Conservation (phyloP, 257 asterid species). For the Phtheirospermum japonicum region DNA sequence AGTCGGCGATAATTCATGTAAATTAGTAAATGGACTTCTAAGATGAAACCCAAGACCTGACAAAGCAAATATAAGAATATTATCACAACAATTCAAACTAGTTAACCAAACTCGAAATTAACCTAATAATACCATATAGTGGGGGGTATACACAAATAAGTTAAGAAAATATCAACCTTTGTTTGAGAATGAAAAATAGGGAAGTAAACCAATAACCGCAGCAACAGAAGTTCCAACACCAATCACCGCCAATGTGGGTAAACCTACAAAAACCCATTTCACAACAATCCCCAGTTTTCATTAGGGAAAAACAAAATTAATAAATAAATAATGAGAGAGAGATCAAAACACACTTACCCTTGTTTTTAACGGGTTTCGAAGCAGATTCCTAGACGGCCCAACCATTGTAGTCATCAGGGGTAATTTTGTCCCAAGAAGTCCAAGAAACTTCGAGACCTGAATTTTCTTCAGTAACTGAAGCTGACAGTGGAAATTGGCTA, state of each 20-base stretch:
- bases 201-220: too few relatives aligned
- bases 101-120: too few relatives aligned
- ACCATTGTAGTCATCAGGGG: constrained; percentile 63
- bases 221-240: too few relatives aligned
- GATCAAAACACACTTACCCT: too few relatives aligned
- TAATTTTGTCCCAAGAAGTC: constrained; percentile 39
- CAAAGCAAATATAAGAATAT: too few relatives aligned
- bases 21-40: constrained; percentile 32
- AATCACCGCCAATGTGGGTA: too few relatives aligned
- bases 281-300: constrained; percentile 11
- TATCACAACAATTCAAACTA: too few relatives aligned
- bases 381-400: constrained; percentile 62
- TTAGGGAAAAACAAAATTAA: not conserved
- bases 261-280: too few relatives aligned
- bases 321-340: not conserved
- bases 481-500: constrained; percentile 33
- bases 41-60: constrained; percentile 37
- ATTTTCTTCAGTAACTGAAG: constrained; percentile 49
- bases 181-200: too few relatives aligned
- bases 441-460: constrained; percentile 47
- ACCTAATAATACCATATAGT: not conserved
- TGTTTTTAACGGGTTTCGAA: too few relatives aligned
- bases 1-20: constrained; percentile 34
- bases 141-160: too few relatives aligned
- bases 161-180: constrained; percentile 40